Evolutionary conservation across 1,284 basidiomycete genomes (phyloP).

Genomic region (Tilletia indica): DNA sequence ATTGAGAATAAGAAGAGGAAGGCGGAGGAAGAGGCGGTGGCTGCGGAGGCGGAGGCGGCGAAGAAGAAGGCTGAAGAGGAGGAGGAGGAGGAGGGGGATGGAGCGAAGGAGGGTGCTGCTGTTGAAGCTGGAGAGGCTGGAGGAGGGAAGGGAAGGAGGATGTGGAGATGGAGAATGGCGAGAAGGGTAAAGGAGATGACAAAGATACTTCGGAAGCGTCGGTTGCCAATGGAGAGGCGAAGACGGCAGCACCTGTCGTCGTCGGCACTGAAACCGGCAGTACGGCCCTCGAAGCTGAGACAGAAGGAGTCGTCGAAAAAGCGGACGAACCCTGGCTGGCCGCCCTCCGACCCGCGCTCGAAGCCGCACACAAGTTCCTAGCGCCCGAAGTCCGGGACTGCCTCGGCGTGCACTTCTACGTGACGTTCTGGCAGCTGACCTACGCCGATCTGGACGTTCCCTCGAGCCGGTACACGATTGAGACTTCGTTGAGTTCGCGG

Average conservation of each 20-base stretch:
- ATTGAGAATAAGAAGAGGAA: conserved; percentile 6
- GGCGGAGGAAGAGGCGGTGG: conserved; percentile 9
- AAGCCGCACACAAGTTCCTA: conserved; percentile 35
- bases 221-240: conserved; percentile 10
- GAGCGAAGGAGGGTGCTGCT: background rate
- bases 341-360: conserved; percentile 40
- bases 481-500: conserved; percentile 31
- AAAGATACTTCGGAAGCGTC: background rate
- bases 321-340: conserved; percentile 37
- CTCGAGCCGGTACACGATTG: conserved; percentile 52
- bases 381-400: conserved; percentile 31
- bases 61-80: conserved; percentile 4
- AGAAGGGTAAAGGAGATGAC: background rate
- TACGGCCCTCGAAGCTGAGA: conserved; percentile 5
- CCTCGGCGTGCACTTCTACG: conserved; percentile 47
- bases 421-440: conserved; percentile 54
- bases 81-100: background rate
- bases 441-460: conserved; percentile 53
- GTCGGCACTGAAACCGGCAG: background rate
- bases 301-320: background rate
- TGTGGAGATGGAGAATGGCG: conserved; percentile 15
- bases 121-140: background rate
- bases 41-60: conserved; percentile 20
- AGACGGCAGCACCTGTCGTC: conserved; percentile 4
- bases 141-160: conserved; percentile 21